Evolutionary conservation across 1,284 basidiomycete species (phyloP).

Genomic region (Neolentinus lepideus): DNA sequence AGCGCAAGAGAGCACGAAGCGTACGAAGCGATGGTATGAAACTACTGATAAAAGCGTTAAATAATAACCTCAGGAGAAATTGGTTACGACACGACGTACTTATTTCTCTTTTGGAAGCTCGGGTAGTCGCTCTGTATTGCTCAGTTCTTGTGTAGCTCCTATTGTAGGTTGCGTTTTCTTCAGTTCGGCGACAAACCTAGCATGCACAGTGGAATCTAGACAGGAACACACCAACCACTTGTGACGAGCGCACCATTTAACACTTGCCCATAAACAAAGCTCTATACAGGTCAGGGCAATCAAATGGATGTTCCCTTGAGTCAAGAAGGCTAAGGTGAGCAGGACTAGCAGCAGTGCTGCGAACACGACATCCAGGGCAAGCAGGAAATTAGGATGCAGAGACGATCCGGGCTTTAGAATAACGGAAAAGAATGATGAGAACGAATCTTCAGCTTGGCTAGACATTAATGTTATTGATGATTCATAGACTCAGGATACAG

Average conservation of each 20-base stretch:
- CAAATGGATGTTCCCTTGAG: conserved; percentile 56
- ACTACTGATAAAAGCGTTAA: conserved; percentile 34
- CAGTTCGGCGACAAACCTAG: conserved; percentile 1
- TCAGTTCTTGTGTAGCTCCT: neutral
- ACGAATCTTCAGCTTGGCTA: neutral
- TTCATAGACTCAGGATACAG: neutral
- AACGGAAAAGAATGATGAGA: conserved; percentile 35
- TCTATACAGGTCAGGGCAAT: conserved; percentile 57
- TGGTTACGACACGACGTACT: neutral
- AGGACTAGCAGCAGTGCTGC: conserved; percentile 51
- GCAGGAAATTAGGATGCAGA: conserved; percentile 58
- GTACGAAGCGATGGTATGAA: conserved; percentile 82
- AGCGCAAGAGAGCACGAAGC: conserved; percentile 74
- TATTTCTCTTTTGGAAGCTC: neutral
- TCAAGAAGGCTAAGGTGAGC: conserved; percentile 42
- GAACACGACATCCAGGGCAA: conserved; percentile 58
- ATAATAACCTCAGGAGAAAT: neutral
- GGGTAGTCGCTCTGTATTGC: neutral
- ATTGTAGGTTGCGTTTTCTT: neutral
- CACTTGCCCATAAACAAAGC: conserved; percentile 61
- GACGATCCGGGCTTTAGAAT: conserved; percentile 70
- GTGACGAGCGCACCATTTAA: conserved; percentile 56
- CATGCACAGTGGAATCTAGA: neutral
- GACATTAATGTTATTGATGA: neutral
- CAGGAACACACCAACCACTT: neutral